Evolutionary conservation across 164 flowering plant species (phyloP), one percentile per base, ranked within the genome.

Genomic region (Kingdonia uniflora): DNA sequence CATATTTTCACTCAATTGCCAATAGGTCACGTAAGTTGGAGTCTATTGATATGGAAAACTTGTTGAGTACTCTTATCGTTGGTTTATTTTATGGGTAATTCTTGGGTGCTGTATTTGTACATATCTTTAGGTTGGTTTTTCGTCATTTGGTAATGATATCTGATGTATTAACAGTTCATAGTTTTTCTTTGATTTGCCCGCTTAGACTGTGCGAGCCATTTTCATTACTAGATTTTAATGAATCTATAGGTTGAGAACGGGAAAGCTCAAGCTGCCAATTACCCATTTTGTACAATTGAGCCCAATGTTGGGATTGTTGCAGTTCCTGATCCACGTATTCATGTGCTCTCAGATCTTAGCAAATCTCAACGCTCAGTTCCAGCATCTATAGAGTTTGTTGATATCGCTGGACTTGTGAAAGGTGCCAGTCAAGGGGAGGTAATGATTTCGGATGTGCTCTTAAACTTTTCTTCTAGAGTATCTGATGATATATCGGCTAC

Each of bases 371-470:
- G 77, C 50, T 65, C 69, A 4, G 96, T 94, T 25, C 85, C 99
- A 41, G 92, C 99, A 41, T 80, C 94, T 19, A 79, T 94, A 41
- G 99, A 94, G 59, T 81, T 94, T 75, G 96, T 94, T 15, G 99
- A 94, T 76, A 94, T 94, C 79, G 99, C 99, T 65, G 97, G 99
- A 42, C 92, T 89, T 65, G 99, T 94, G 8, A 94, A 89, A 66
- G 99, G 99, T 57, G 99, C 99, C 59, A 94, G 96, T 68, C 95
- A 84, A 64, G 99, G 99, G 49, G 99, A 94, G 96, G 99, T 94
- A 49, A 69, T 19, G n/a, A 43, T 54, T 42, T n/a, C 42, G 49
- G n/a, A 19, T n/a, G n/a, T n/a, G n/a, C n/a, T n/a, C n/a, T n/a
- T 50, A 23, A 16, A 33, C 14, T 39, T 43, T 35, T 37, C 33